Evolutionary conservation across 1,284 basidiomycete genomes (phyloP), one percentile per base, ranked within the genome.

Genomic region (Trametes hirsuta): DNA sequence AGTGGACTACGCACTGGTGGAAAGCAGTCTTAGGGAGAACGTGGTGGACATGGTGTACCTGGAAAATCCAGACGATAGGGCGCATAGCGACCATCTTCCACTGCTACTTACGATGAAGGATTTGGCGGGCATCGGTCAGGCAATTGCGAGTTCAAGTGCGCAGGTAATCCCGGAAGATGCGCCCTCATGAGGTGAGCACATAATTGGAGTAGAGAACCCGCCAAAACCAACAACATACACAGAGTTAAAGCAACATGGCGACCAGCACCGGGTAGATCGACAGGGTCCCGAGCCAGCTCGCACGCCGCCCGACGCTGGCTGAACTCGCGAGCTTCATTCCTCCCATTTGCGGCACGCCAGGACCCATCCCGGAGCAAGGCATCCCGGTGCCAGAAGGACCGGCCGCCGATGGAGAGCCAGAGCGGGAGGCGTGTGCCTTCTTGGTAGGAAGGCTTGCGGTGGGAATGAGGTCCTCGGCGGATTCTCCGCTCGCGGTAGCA

Each of bases 1-100:
- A 34, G 69, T 71, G 21, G 70, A 71, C 58, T 71, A 71, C 37
- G 68, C 67, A 5, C 61, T 72, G 6, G 66, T 69, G 42, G 66
- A 70, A 30, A 63, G 61, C 22, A 42, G 46, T 3, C 40, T 70
- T 22, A 51, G 41, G 46, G 62, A 63, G 24, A 60, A 63, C 5
- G 68, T 68, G 9, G 57, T 63, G 24, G 66, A 68, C 30, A 63
- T 62, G 21, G 47, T 58, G 11, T 71, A 71, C 53, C 51, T 67
- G 40, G 64, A 71, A 45, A 65, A 70, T 44, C 62, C 63, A 35
- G 24, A 58, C 36, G 69, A 71, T 41, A 61, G 71, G 34, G 68
- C 61, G 1, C 68, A 71, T 34, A 70, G 70, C 44, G 68, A 71
- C 47, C 69, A 72, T 53, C 66, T 68, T 15, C 70, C 69, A 11